Base-by-base conservation (phyloP, 106 monocot species). In the Xerophyta viscosa region DNA sequence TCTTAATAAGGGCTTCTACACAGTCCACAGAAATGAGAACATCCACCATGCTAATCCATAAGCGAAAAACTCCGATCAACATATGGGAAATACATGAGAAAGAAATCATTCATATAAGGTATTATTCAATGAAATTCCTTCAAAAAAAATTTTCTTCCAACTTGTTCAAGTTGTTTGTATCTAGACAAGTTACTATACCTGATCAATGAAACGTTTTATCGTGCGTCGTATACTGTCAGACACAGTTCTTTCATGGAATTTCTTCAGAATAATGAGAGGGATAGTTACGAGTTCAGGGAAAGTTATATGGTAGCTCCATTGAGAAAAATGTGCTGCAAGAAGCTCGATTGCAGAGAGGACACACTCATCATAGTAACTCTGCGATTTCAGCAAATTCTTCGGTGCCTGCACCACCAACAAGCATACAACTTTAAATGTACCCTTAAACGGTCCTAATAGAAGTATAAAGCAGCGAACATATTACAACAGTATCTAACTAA, bases 291-390 rank as follows among this genome's bases (percentile, higher is more conserved):
- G 68, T 62, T 96, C 96, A 18, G 96, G 88, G 44, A 96, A 84
- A 53, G 88, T 85, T 61, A 96, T 65, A 50, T 85, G 84, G 62
- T 84, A 74, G 50, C 84, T 82, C 96, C 96, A 96, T 50, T 88
- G 88, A 27, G 58, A 28, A 57, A 96, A 79, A 65, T 96, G 96
- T 24, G 63, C 72, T 37, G 74, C 60, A 57, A 96, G 74, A 37
- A 82, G 48, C 57, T 89, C 65, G 27, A 96, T 39, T 20, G 77
- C 75, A 65, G 67, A 76, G 59, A 68, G 72, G 54, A 80, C 29
- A 36, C 88, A 88, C 65, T 79, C 70, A 50, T 82, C 85, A 5
- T 82, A 73, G 48, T 81, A 96, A 2, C 50, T 23, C 4, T 31
- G 49, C 37, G 84, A 82, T 69, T 88, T 96, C 25, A 85, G 25